These are phyloP conservation scores for Geotrichum macrosporum DNA, from an alignment of 1,139 yeast species.

Conservation along the genomic window DNA sequence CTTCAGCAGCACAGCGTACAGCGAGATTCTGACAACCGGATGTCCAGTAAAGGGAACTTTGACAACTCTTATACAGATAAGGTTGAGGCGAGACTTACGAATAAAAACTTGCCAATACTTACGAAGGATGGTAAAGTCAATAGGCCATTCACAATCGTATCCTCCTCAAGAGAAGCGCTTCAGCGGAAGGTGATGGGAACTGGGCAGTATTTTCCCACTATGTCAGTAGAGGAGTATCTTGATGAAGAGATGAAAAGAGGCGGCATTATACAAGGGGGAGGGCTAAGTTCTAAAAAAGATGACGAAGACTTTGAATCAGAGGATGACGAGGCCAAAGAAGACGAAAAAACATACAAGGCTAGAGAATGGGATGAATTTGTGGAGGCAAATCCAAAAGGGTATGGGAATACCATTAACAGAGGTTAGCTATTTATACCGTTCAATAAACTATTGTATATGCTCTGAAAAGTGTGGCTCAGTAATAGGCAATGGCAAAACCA, in stretches of 20 bases:
- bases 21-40: slow-evolving; percentile 9
- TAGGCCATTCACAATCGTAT: slow-evolving; percentile 76
- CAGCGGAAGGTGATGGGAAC: slow-evolving; percentile 74
- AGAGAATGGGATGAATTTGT: slow-evolving; percentile 92
- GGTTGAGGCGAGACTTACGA: slow-evolving; percentile 15
- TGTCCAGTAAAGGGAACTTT: not conserved
- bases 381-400: slow-evolving; percentile 73
- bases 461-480: slow-evolving; percentile 20
- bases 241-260: slow-evolving; percentile 84
- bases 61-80: slow-evolving; percentile 15
- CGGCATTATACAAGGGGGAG: slow-evolving; percentile 58
- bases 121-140: slow-evolving; percentile 64
- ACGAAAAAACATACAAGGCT: slow-evolving; percentile 56
- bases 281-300: slow-evolving; percentile 37
- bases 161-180: slow-evolving; percentile 52
- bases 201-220: slow-evolving; percentile 89
- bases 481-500: slow-evolving; percentile 13
- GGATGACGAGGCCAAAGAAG: slow-evolving; percentile 37
- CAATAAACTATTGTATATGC: not conserved
- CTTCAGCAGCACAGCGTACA: slow-evolving; percentile 15
- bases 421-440: slow-evolving; percentile 2
- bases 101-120: slow-evolving; percentile 31
- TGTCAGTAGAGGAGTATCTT: slow-evolving; percentile 88
- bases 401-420: slow-evolving; percentile 78
- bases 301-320: slow-evolving; percentile 53